Evolutionary conservation across 1,284 basidiomycete species (phyloP), one percentile per base, ranked within the genome.

Genomic region (Boletellus deceptivus): DNA sequence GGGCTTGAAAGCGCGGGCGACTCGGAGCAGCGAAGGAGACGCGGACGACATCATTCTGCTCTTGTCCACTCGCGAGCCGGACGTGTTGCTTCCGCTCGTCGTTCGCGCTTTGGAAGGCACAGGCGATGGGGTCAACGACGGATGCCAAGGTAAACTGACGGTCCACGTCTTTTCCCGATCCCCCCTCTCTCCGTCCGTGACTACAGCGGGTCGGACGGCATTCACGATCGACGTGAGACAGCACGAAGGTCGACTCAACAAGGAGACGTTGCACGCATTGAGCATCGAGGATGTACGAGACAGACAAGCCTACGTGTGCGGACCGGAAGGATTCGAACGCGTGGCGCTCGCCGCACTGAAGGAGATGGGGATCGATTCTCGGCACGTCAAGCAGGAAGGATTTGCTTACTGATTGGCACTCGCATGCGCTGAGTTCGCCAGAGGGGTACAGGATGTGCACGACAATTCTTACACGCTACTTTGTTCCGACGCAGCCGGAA

Each of bases 11-110:
- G 36, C 45, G 25, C 48, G 31, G 8, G 44, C 20, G 20, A 20
- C 20, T 20, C 20, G 27, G 17, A 14, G n/a, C 6, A 29, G 16
- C 4, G 20, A 14, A 3, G 16, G 17, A 3, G n/a, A 38, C 8
- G 16, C 3, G 18, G 59, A 56, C 22, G 48, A 68, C 18, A 57
- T 67, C 17, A n/a, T 35, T 13, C 50, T 68, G 16, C 25, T 53
- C 1, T 33, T 67, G n/a, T 61, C 65, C 10, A 61, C 62, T 0
- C 65, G 54, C 35, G 65, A 68, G 40, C 64, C 64, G 2, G 49
- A 59, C 2, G 50, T 61, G 18, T 16, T 65, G 2, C 50, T 64
- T 7, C 29, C 60, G 13, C 62, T 68, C 43, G n/a, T 63, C 25
- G 4, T 38, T 29, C 20, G 49, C 2, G 37, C 55, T 9, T 36